phyloP scores from a whole-genome alignment of 495 filamentous ascomycete species.

The Penicillium herquei region DNA sequence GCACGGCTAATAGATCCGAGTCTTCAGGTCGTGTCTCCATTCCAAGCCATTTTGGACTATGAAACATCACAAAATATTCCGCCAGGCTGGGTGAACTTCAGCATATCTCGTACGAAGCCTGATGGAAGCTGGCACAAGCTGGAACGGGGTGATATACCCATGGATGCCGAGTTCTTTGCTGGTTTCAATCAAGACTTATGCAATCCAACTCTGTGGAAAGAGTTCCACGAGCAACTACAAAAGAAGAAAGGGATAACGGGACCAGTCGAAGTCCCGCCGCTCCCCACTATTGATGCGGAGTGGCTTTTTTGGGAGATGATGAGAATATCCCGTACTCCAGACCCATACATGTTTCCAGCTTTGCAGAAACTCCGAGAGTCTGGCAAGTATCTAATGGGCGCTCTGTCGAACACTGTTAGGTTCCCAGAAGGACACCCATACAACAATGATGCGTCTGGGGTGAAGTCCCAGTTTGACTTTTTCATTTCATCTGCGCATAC shows the following conservation, averaged over 20 bases:
- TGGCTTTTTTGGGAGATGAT: constrained; percentile 93
- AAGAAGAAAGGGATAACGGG: constrained; percentile 27
- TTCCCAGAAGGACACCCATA: constrained; percentile 69
- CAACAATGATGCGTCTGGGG: constrained; percentile 41
- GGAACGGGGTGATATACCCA: constrained; percentile 69
- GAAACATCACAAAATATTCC: constrained; percentile 74
- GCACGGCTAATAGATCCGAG: constrained; percentile 1
- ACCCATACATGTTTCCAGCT: constrained; percentile 86
- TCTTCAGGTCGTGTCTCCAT: constrained; percentile 78
- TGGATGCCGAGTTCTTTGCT: constrained; percentile 73
- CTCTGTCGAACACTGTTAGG: constrained; percentile 84
- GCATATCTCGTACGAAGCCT: constrained; percentile 75
- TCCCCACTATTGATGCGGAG: constrained; percentile 76
- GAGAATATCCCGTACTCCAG: constrained; percentile 63
- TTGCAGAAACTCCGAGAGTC: constrained; percentile 64
- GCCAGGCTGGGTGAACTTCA: constrained; percentile 84
- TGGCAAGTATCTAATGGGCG: constrained; percentile 70
- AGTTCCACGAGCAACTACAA: constrained; percentile 48
- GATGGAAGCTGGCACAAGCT: constrained; percentile 83
- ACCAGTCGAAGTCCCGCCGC: constrained; percentile 49
- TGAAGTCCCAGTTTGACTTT: constrained; percentile 69
- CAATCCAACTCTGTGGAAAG: constrained; percentile 61
- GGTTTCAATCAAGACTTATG: constrained; percentile 74
- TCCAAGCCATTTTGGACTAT: constrained; percentile 89
- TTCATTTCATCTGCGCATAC: constrained; percentile 83